Conservation (phyloP, 495 filamentous ascomycete species). For the Neurospora sp. region DNA sequence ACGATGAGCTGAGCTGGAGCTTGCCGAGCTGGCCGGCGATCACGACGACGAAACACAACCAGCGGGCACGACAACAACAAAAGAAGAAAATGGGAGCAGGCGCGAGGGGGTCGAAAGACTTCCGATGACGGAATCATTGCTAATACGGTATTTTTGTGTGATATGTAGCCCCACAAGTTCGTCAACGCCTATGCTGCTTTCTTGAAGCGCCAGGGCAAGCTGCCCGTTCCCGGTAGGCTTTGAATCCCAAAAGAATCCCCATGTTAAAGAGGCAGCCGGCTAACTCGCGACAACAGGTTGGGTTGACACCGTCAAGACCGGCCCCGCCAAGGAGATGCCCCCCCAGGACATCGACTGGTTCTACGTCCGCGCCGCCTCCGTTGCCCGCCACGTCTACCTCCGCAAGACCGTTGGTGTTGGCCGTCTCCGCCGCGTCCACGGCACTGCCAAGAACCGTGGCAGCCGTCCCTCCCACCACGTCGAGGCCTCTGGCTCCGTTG, state of each 20-base stretch:
- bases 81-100: constrained; percentile 37
- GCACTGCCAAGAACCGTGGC: constrained; percentile 93
- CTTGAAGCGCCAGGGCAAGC: constrained; percentile 98
- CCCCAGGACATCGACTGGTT: constrained; percentile 97
- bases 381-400: constrained; percentile 97
- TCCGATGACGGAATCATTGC: constrained; percentile 50
- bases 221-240: constrained; percentile 78
- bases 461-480: constrained; percentile 87
- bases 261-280: constrained; percentile 3
- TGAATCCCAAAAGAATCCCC: constrained; percentile 6
- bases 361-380: constrained; percentile 92
- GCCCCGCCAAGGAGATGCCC: constrained; percentile 87
- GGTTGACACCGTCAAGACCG: constrained; percentile 99
- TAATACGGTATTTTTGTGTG: constrained; percentile 35
- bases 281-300: constrained; percentile 48
- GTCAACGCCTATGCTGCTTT: constrained; percentile 90
- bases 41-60: constrained; percentile 5
- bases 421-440: constrained; percentile 71
- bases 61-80: constrained; percentile 15
- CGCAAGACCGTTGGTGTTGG: constrained; percentile 98
- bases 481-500: constrained; percentile 85
- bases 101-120: constrained; percentile 49
- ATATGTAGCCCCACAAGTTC: constrained; percentile 77
- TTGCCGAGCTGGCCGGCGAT: constrained; percentile 15
- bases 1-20: constrained; percentile 2